These are phyloP conservation scores for Mucor plumbeus DNA, from an alignment of 371 early-diverging fungal species.

Conservation along the genomic window DNA sequence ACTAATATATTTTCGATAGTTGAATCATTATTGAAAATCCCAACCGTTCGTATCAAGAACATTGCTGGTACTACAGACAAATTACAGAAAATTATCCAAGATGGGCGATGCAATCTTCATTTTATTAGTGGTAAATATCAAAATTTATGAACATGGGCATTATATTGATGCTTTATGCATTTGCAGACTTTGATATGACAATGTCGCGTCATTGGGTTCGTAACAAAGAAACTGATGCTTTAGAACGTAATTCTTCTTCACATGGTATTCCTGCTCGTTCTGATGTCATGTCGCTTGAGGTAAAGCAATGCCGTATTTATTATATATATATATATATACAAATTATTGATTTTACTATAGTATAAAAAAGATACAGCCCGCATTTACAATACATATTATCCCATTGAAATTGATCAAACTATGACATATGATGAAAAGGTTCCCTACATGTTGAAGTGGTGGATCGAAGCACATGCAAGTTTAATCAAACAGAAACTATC, in stretches of 20 bases:
- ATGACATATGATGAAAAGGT: slow-evolving; percentile 65
- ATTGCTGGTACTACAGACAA: slow-evolving; percentile 40
- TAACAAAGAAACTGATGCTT: slow-evolving; percentile 51
- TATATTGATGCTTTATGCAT: neutral
- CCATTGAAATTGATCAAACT: slow-evolving; percentile 66
- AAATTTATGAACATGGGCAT: no score
- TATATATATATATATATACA: neutral
- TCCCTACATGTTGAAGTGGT: slow-evolving; percentile 78
- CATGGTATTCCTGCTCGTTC: slow-evolving; percentile 65
- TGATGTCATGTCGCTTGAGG: slow-evolving; percentile 49
- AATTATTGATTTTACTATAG: slow-evolving; percentile 23
- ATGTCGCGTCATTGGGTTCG: slow-evolving; percentile 69
- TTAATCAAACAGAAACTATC: slow-evolving; percentile 56
- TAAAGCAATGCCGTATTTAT: slow-evolving; percentile 7
- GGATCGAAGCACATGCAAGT: slow-evolving; percentile 65
- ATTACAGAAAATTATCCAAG: slow-evolving; percentile 52
- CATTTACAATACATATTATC: slow-evolving; percentile 71
- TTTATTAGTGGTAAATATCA: slow-evolving; percentile 59
- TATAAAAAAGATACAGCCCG: slow-evolving; percentile 49
- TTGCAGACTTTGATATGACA: slow-evolving; percentile 79
- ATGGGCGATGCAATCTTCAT: slow-evolving; percentile 57
- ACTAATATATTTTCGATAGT: slow-evolving; percentile 22
- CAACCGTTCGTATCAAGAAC: slow-evolving; percentile 47
- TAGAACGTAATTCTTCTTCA: slow-evolving; percentile 60
- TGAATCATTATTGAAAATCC: slow-evolving; percentile 35